These are phyloP conservation scores for Miscanthus sacchariflorus DNA, from an alignment of 202 grass and related monocot genomes.

Conservation along the genomic window DNA sequence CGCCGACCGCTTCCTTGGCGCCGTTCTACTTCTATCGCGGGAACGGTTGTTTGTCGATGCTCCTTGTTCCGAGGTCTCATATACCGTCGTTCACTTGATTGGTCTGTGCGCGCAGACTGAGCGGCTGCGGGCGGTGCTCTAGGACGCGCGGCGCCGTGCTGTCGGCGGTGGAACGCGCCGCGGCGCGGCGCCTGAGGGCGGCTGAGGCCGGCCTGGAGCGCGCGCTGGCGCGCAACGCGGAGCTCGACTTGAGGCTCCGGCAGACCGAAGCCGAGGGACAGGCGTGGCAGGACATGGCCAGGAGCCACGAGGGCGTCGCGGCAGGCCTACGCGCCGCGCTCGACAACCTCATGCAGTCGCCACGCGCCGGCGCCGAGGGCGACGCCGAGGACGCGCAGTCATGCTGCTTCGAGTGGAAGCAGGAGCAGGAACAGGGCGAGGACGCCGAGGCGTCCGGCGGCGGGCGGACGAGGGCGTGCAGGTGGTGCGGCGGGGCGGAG, in stretches of 20 bases:
- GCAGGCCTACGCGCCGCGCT: conserved; percentile 58
- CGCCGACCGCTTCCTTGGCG: too few relatives aligned
- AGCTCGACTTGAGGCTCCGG: conserved; percentile 55
- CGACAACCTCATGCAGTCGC: conserved; percentile 45
- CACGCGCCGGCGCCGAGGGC: background rate
- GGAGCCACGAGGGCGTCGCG: conserved; percentile 57
- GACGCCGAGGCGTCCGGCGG: background rate
- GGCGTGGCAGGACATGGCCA: conserved; percentile 61
- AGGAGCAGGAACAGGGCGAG: background rate
- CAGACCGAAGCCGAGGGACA: conserved; percentile 54
- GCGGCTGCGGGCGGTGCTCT: conserved; percentile 37
- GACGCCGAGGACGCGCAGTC: conserved; percentile 63
- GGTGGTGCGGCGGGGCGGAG: conserved; percentile 50
- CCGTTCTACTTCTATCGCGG: too few relatives aligned
- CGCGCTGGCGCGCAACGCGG: conserved; percentile 51
- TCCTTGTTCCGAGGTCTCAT: background rate
- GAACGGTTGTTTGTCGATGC: too few relatives aligned
- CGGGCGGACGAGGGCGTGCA: conserved; percentile 35
- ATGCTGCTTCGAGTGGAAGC: conserved; percentile 41
- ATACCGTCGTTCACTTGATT: background rate
- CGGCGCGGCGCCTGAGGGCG: conserved; percentile 44
- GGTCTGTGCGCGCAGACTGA: conserved; percentile 43
- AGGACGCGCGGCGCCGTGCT: conserved; percentile 23
- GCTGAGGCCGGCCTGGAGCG: conserved; percentile 60
- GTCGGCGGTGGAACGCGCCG: conserved; percentile 1